phyloP scores from a whole-genome alignment of 106 monocot genomes.

The Dactylorhiza incarnata region DNA sequence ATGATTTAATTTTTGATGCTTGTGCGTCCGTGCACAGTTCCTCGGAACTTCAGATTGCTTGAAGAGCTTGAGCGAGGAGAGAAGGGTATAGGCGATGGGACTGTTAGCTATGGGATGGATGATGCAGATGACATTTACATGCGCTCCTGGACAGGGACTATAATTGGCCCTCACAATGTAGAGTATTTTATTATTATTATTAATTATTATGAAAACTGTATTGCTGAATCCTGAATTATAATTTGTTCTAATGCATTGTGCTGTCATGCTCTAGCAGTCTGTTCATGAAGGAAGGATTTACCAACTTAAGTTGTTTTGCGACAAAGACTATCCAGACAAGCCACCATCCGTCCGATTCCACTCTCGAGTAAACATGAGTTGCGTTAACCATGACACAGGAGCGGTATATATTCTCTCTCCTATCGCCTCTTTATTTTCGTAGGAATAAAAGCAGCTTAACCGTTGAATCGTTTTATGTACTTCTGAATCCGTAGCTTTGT shows the following conservation, averaged over 20 bases:
- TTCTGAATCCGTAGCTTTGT: background rate
- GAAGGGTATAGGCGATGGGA: slow-evolving; percentile 27
- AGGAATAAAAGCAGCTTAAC: background rate
- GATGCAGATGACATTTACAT: slow-evolving; percentile 33
- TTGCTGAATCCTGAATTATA: background rate
- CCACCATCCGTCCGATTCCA: slow-evolving; percentile 22
- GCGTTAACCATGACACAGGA: slow-evolving; percentile 24
- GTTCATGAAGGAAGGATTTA: slow-evolving; percentile 27
- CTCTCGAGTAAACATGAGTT: slow-evolving; percentile 25
- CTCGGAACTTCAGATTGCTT: slow-evolving; percentile 25
- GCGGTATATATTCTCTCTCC: slow-evolving; percentile 13
- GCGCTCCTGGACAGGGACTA: slow-evolving; percentile 28
- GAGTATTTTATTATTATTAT: background rate
- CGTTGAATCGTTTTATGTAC: background rate
- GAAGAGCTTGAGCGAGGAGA: slow-evolving; percentile 33
- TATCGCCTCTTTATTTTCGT: background rate
- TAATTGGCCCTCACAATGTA: slow-evolving; percentile 30
- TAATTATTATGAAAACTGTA: background rate
- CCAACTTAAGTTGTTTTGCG: slow-evolving; percentile 25
- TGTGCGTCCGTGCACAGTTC: slow-evolving; percentile 9
- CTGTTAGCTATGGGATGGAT: slow-evolving; percentile 28
- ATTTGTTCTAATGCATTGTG: background rate
- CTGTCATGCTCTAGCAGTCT: slow-evolving; percentile 9
- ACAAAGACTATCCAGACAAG: slow-evolving; percentile 27
- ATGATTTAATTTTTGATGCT: background rate